These are phyloP conservation scores for Mortierella sp. DNA, from an alignment of 371 early-diverging fungal species.

Conservation along the genomic window DNA sequence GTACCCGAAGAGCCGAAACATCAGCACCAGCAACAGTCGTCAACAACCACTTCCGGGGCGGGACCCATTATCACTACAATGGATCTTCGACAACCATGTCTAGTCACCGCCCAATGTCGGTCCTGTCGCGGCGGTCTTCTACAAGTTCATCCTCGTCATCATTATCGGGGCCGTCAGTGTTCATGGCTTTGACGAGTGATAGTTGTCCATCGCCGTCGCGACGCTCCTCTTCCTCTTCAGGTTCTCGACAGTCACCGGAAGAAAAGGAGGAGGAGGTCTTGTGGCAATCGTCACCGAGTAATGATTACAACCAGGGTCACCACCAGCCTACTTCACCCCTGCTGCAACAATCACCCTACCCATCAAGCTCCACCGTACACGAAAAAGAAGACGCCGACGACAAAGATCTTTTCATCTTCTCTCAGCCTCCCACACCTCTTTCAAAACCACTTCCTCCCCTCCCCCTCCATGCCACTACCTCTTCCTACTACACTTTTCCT, in stretches of 20 bases:
- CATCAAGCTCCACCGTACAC: background rate
- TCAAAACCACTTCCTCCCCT: background rate
- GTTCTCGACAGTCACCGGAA: too few relatives aligned
- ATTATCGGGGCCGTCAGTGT: background rate
- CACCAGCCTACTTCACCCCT: background rate
- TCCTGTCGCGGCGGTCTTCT: too few relatives aligned
- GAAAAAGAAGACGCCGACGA: background rate
- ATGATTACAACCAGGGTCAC: too few relatives aligned
- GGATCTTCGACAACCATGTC: background rate
- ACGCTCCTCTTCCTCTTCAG: too few relatives aligned
- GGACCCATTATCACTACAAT: conserved; percentile 23
- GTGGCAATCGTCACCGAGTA: too few relatives aligned
- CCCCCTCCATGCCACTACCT: background rate
- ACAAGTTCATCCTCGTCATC: background rate
- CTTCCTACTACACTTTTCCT: too few relatives aligned
- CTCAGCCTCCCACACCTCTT: background rate
- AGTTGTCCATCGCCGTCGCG: background rate
- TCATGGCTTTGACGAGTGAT: background rate
- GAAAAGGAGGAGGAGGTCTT: too few relatives aligned
- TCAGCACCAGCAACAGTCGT: background rate
- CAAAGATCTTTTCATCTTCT: background rate
- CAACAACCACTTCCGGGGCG: conserved; percentile 22
- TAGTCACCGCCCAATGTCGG: background rate
- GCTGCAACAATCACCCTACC: background rate
- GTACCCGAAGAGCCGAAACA: too few relatives aligned